Evolutionary conservation across 139 green algal species (phyloP).

Genomic region (Desmodesmus armatus): DNA sequence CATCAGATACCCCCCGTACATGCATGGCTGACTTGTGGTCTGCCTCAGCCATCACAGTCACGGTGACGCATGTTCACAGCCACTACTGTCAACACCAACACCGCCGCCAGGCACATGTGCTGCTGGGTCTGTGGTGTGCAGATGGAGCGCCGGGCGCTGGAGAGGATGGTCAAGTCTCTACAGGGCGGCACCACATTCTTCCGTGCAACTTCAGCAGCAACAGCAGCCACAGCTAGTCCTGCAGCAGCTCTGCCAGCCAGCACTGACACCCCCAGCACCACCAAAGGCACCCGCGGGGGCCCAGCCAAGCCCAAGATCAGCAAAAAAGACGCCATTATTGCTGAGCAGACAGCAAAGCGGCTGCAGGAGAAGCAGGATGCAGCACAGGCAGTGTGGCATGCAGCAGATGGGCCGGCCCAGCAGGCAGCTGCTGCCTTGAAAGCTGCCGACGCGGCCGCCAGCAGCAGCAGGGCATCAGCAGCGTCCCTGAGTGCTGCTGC

Average conservation of each 20-base stretch:
- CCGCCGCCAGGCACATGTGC: too few relatives aligned
- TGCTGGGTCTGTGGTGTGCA: conserved; percentile 2
- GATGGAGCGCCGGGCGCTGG: conserved; percentile 8
- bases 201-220: conserved; percentile 10
- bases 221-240: conserved; percentile 17
- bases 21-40: too few relatives aligned
- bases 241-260: neutral
- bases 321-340: neutral
- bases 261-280: neutral
- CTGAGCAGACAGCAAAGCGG: neutral
- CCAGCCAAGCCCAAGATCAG: neutral
- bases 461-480: neutral
- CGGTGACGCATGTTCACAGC: too few relatives aligned
- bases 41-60: too few relatives aligned
- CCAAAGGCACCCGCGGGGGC: neutral
- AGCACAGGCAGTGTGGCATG: neutral
- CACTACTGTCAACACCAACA: too few relatives aligned
- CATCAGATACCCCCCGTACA: too few relatives aligned
- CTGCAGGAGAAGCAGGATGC: neutral
- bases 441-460: neutral
- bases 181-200: conserved; percentile 13
- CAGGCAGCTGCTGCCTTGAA: neutral
- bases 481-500: neutral
- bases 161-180: neutral
- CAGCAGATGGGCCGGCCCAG: neutral